Evolutionary conservation across 202 grass and related monocot genomes (phyloP).

Genomic region (Setaria viridis): DNA sequence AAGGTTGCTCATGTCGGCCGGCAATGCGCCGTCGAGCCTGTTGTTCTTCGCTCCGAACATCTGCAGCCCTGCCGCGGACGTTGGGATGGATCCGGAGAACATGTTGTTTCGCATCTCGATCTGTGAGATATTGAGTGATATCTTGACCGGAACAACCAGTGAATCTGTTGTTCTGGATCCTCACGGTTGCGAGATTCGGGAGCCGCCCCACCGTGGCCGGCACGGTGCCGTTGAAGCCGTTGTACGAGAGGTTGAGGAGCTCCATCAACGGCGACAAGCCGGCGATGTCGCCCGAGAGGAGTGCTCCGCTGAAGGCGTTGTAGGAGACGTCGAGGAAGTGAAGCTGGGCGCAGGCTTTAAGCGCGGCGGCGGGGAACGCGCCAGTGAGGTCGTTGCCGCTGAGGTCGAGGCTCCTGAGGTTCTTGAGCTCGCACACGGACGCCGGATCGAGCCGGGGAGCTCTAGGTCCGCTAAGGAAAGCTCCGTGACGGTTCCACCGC

Average conservation of each 20-base stretch:
- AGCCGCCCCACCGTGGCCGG: conserved; percentile 37
- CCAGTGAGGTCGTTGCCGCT: conserved; percentile 51
- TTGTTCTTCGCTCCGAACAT: conserved; percentile 46
- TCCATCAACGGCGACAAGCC: conserved; percentile 42
- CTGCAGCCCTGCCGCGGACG: conserved; percentile 12
- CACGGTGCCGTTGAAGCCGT: conserved; percentile 56
- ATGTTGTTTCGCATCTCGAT: conserved; percentile 70
- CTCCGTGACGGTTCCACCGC: conserved; percentile 20
- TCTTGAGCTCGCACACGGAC: conserved; percentile 47
- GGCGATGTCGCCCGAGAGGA: conserved; percentile 52
- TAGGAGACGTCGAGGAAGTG: conserved; percentile 60
- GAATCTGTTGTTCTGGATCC: conserved; percentile 78
- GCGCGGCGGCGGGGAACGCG: conserved; percentile 50
- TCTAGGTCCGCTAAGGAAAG: neutral
- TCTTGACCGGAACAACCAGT: neutral
- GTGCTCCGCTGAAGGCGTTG: conserved; percentile 52
- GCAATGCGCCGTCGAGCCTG: conserved; percentile 53
- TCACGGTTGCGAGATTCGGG: conserved; percentile 38
- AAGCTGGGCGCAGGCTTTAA: conserved; percentile 60
- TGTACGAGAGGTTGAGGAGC: conserved; percentile 59
- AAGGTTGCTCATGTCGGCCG: conserved; percentile 47
- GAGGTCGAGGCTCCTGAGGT: conserved; percentile 62
- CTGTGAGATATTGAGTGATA: conserved; percentile 33
- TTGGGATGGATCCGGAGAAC: conserved; percentile 51
- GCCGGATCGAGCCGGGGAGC: conserved; percentile 18